Conservation (phyloP, 2,329 filamentous ascomycete species). For the Cercospora berteroae region DNA sequence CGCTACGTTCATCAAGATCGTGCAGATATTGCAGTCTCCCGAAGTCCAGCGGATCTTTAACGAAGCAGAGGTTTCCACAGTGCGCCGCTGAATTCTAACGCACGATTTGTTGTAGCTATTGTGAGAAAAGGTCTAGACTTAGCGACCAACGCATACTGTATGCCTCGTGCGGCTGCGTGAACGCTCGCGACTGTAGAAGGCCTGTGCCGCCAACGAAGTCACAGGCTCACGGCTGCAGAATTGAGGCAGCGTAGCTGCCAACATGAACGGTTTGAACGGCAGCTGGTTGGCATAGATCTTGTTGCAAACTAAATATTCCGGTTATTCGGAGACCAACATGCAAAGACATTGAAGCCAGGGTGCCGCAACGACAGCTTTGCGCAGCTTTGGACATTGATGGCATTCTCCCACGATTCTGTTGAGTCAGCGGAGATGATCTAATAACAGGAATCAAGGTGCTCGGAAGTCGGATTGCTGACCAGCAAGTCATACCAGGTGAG, state of each 20-base stretch:
- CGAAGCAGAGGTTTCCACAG: neutral
- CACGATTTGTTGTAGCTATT: neutral
- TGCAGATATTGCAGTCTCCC: neutral
- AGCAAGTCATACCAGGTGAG: neutral
- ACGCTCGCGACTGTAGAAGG: neutral
- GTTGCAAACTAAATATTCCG: neutral
- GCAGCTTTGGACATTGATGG: neutral
- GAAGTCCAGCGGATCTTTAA: neutral
- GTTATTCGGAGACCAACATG: neutral
- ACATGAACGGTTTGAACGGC: neutral
- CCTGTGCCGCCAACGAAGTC: neutral
- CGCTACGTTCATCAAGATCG: no score
- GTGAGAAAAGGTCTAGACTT: neutral
- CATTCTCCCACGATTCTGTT: neutral
- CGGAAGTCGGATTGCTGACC: neutral
- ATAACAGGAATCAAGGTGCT: neutral
- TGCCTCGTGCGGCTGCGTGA: neutral
- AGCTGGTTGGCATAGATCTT: neutral
- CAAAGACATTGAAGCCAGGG: neutral
- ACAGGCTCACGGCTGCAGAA: no score
- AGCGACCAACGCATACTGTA: neutral
- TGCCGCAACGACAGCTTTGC: neutral
- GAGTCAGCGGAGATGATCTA: neutral
- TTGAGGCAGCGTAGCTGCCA: neutral
- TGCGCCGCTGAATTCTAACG: neutral